Evolutionary conservation across 495 filamentous ascomycete species (phyloP).

Genomic region (Aspergillus ellipticus): DNA sequence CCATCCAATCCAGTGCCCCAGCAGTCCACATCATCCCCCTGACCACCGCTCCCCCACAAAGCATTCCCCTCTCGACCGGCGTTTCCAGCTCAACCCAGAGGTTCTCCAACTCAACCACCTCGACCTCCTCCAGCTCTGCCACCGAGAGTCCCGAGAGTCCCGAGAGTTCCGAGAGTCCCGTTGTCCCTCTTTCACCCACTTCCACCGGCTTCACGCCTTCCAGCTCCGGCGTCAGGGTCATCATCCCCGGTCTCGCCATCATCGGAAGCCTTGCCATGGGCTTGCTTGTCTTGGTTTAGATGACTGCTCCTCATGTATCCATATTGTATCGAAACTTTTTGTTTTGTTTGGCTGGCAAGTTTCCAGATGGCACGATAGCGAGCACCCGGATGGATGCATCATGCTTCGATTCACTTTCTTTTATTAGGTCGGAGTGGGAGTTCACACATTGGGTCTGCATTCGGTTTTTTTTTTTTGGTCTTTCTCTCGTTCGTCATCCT

Average conservation of each 20-base stretch:
- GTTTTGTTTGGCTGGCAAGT: no score
- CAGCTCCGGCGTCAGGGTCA: conserved; percentile 31
- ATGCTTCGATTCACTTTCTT: no score
- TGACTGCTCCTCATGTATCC: no score
- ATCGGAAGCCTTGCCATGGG: conserved; percentile 26
- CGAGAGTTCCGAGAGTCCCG: background rate
- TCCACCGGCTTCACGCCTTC: conserved; percentile 22
- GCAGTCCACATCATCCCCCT: background rate
- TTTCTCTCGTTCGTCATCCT: no score
- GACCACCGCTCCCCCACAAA: conserved; percentile 3
- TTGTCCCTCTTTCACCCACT: conserved; percentile 19
- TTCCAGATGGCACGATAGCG: no score
- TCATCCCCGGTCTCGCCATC: conserved; percentile 25
- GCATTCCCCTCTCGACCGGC: conserved; percentile 4
- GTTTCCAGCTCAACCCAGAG: conserved; percentile 5
- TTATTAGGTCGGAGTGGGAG: no score
- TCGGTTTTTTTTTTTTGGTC: no score
- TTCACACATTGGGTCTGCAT: no score
- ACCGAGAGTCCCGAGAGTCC: no score
- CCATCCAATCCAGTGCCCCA: background rate
- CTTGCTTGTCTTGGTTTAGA: conserved; percentile 9
- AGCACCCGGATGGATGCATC: no score
- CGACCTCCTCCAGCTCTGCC: background rate
- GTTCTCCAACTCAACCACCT: conserved; percentile 5
- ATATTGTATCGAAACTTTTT: no score